A percentile compares a stretch with the other conserved stretches of the same genome.
These are phyloP conservation scores for Didymella exigua DNA, from an alignment of 2,329 filamentous ascomycete genomes.

Conservation along the genomic window DNA sequence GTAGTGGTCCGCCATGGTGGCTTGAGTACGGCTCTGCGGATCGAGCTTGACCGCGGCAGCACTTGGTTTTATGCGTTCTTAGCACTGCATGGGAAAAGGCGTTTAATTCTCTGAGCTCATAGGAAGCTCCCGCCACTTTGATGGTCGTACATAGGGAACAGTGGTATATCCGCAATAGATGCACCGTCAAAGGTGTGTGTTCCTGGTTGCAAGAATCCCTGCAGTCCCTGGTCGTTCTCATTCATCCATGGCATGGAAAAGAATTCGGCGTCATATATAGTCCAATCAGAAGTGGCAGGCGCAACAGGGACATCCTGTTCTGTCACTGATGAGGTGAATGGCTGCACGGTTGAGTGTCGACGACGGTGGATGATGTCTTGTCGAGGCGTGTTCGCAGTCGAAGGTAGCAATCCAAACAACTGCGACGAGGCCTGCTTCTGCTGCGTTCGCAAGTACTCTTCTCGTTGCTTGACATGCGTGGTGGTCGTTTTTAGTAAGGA, in stretches of 20 bases:
- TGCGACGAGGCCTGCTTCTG: conserved; percentile 39
- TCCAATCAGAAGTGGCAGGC: conserved; percentile 32
- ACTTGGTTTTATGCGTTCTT: neutral
- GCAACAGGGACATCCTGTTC: conserved; percentile 11
- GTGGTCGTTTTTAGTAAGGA: conserved; percentile 35
- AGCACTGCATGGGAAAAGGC: conserved; percentile 3
- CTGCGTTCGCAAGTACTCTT: conserved; percentile 28
- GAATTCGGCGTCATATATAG: conserved; percentile 41
- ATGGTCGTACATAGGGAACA: conserved; percentile 41
- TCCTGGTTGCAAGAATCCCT: conserved; percentile 40
- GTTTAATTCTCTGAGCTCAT: neutral
- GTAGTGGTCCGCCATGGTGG: too few relatives aligned
- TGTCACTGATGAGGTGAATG: conserved; percentile 6
- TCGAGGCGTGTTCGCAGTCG: conserved; percentile 8
- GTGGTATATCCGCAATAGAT: conserved; percentile 39
- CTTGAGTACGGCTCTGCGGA: neutral
- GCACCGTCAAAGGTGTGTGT: conserved; percentile 37
- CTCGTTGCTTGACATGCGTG: conserved; percentile 32
- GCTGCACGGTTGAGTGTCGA: conserved; percentile 3
- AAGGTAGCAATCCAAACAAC: conserved; percentile 35
- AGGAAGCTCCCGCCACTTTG: conserved; percentile 23
- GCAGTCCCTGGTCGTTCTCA: conserved; percentile 39
- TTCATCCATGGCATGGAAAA: conserved; percentile 39
- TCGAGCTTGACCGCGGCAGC: neutral
- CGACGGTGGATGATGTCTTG: conserved; percentile 1